Evolutionary conservation across 148 eudicot species (phyloP).

Genomic region (Chenopodium album): DNA sequence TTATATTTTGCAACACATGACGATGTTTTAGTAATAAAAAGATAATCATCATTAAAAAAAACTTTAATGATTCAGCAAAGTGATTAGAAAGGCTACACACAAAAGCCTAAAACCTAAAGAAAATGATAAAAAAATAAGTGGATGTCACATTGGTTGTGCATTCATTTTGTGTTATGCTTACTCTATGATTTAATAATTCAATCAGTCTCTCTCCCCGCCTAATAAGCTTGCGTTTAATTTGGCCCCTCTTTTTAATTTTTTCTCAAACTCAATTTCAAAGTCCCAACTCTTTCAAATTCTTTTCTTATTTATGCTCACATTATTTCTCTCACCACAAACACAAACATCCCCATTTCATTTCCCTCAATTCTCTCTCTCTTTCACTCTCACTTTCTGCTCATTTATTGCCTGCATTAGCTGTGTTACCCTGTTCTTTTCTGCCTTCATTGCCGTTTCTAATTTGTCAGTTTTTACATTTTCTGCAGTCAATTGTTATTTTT

Average conservation of each 20-base stretch:
- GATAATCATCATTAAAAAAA: too few relatives aligned
- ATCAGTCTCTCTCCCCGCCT: slow-evolving; percentile 13
- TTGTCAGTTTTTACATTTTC: slow-evolving; percentile 16
- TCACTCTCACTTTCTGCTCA: slow-evolving; percentile 16
- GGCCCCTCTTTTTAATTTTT: neutral
- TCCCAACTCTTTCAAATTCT: neutral
- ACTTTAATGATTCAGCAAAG: neutral
- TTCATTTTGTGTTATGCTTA: slow-evolving; percentile 5
- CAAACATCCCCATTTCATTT: neutral
- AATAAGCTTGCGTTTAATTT: slow-evolving; percentile 23
- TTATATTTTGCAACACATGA: too few relatives aligned
- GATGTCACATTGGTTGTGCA: slow-evolving; percentile 23
- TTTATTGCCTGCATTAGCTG: slow-evolving; percentile 31
- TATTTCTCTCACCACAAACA: slow-evolving; percentile 2
- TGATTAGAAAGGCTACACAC: slow-evolving; percentile 1
- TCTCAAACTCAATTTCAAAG: neutral
- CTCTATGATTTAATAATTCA: neutral
- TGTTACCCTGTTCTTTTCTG: slow-evolving; percentile 32
- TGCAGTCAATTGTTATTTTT: neutral
- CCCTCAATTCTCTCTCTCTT: neutral
- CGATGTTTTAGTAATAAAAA: too few relatives aligned
- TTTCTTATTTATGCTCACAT: neutral
- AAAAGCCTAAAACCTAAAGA: slow-evolving; percentile 8
- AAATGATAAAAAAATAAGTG: slow-evolving; percentile 4
- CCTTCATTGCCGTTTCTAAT: slow-evolving; percentile 13